Base-by-base conservation (phyloP, 2,329 filamentous ascomycete genomes). In the Epichloe coenophiala region DNA sequence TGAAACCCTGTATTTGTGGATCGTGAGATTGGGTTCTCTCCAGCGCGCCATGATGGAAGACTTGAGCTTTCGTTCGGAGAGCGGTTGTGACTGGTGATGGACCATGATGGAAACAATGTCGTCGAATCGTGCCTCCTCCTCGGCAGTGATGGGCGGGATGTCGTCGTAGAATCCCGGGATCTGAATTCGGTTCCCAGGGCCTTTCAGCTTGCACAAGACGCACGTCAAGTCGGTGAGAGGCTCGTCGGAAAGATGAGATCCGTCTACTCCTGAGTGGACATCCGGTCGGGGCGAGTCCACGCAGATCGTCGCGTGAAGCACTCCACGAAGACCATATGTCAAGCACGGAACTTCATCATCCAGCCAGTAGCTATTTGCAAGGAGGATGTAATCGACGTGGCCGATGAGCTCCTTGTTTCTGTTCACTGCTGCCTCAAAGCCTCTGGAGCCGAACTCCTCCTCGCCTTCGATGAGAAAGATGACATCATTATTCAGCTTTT, bases 291-390 rank as follows among this genome's bases (percentile, higher is more conserved):
- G 80, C 51, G 89, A 94, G 56, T 94, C 84, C 27, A 98, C 82
- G 54, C 89, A 85, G 5, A 97, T 77, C 0, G 88, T 95, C 5
- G 90, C 91, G 64, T 97, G 91, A 21, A 98, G 83, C 27, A 98
- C 91, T 23, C 93, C 93, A 46, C 93, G 81, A 6, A 97, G 76
- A 1, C 93, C 93, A 55, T 98, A 98, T 0, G 93, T 98, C 51
- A 98, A 71, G 63, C 93, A 98, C 0, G 93, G 93, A 2, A 94
- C 89, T 57, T 94, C 85, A 61, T 98, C 91, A 62, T 97, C 89
- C 1, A 98, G 76, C 93, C 93, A 98, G 71, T 98, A 98, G 67
- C 90, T 96, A 71, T 98, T 98, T 21, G 93, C 91, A 38, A 98
- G 73, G 35, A 98, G 71, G 50, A 98, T 93, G 73, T 93, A 97